These are phyloP conservation scores for Cyclostephanos invisitatus DNA, from an alignment of 108 stramenopile species.

Conservation along the genomic window DNA sequence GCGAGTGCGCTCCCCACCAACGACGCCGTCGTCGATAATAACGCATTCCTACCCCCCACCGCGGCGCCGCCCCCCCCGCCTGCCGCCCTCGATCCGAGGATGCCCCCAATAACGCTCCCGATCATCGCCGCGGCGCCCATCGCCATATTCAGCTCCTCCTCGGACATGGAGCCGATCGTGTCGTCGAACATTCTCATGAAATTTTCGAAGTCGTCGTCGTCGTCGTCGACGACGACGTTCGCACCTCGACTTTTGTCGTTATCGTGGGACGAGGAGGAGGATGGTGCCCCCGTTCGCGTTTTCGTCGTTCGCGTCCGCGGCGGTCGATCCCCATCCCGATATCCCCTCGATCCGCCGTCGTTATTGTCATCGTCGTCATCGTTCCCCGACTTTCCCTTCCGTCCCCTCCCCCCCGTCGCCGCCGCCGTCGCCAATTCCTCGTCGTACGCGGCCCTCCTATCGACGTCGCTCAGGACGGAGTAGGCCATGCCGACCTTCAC, in stretches of 20 bases:
- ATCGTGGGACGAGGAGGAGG: too few species aligned
- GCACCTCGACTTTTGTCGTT: too few species aligned
- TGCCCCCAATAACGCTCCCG: constrained; percentile 59
- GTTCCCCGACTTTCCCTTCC: constrained; percentile 12
- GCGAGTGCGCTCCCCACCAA: constrained; percentile 65
- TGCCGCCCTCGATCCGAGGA: constrained; percentile 45
- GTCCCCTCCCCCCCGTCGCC: too few species aligned
- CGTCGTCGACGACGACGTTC: background rate
- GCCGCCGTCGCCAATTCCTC: constrained; percentile 50
- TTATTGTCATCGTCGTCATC: constrained; percentile 1
- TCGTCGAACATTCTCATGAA: constrained; percentile 69
- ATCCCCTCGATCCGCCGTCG: too few species aligned
- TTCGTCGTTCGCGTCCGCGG: constrained; percentile 1
- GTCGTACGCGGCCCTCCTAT: constrained; percentile 59
- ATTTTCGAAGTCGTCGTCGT: constrained; percentile 42
- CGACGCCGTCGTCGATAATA: constrained; percentile 54
- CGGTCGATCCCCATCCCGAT: too few species aligned
- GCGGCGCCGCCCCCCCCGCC: constrained; percentile 25
- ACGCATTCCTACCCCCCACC: constrained; percentile 25
- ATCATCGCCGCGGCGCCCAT: constrained; percentile 60
- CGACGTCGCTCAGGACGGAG: constrained; percentile 67
- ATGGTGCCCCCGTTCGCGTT: too few species aligned
- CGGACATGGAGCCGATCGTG: constrained; percentile 68
- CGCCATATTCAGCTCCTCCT: constrained; percentile 65
- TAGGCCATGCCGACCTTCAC: constrained; percentile 81